These are phyloP conservation scores for Prunus campanulata DNA, from an alignment of 306 rosid genomes.

Conservation along the genomic window DNA sequence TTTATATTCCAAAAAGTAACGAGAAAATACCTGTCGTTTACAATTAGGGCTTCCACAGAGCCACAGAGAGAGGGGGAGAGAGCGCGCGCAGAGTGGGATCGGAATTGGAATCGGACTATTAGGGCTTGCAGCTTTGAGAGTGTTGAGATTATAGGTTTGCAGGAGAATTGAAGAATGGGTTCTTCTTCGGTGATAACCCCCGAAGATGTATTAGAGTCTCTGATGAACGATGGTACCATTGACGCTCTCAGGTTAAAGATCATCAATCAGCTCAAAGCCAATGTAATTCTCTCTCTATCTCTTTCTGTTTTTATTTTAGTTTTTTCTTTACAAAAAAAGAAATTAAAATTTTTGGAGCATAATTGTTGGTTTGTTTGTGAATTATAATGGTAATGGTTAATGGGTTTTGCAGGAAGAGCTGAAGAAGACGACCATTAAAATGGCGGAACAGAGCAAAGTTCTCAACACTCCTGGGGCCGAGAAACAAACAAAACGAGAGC, in stretches of 20 bases:
- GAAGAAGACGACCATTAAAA: slow-evolving; percentile 74
- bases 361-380: neutral
- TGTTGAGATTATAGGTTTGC: neutral
- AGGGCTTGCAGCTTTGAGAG: neutral
- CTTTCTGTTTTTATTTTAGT: neutral
- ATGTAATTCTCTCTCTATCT: slow-evolving; percentile 34
- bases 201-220: slow-evolving; percentile 79
- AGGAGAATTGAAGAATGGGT: slow-evolving; percentile 35
- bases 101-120: neutral
- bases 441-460: slow-evolving; percentile 96
- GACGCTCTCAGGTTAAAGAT: slow-evolving; percentile 91
- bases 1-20: neutral
- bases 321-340: neutral
- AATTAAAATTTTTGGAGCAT: neutral
- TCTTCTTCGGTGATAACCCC: slow-evolving; percentile 73
- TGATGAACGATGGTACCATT: slow-evolving; percentile 93
- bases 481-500: slow-evolving; percentile 92
- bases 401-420: slow-evolving; percentile 69
- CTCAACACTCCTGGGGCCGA: slow-evolving; percentile 93
- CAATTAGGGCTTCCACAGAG: neutral
- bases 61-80: no score
- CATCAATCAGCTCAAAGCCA: slow-evolving; percentile 97
- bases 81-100: neutral
- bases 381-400: neutral
- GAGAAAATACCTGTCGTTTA: neutral